phyloP scores from a whole-genome alignment of 2,329 filamentous ascomycete genomes.

The Chrysosporium keratinophilum region DNA sequence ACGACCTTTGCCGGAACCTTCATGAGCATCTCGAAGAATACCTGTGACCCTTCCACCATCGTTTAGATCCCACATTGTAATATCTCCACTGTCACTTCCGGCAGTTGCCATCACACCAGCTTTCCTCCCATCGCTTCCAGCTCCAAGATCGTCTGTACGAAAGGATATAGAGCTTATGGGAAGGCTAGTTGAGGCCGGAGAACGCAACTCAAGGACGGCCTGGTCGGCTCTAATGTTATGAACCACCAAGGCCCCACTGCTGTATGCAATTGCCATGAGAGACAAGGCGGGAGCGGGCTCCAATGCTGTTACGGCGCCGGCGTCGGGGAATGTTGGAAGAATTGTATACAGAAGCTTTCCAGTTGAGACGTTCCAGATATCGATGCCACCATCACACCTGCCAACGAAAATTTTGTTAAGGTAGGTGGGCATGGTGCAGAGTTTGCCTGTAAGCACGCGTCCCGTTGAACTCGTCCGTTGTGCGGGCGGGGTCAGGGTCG shows the following conservation, averaged over 20 bases:
- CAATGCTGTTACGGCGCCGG: constrained; percentile 75
- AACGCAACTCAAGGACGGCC: constrained; percentile 57
- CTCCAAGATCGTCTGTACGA: constrained; percentile 76
- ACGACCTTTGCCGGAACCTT: constrained; percentile 45
- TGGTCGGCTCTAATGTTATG: constrained; percentile 75
- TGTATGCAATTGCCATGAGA: constrained; percentile 78
- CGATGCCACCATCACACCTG: constrained; percentile 74
- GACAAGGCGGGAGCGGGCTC: constrained; percentile 76
- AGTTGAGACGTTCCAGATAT: constrained; percentile 95
- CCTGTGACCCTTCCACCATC: constrained; percentile 77
- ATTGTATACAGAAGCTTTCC: constrained; percentile 86
- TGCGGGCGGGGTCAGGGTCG: constrained; percentile 57
- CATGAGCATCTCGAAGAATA: constrained; percentile 77
- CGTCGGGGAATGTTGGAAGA: constrained; percentile 59
- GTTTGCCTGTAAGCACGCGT: constrained; percentile 62
- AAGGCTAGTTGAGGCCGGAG: constrained; percentile 49
- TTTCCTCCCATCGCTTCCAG: constrained; percentile 73
- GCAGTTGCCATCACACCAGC: constrained; percentile 92
- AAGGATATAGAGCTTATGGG: constrained; percentile 78
- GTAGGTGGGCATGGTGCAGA: constrained; percentile 86
- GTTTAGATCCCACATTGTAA: constrained; percentile 95
- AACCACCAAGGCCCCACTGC: constrained; percentile 65
- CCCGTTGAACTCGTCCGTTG: constrained; percentile 48
- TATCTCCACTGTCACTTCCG: constrained; percentile 66
- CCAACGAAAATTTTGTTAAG: constrained; percentile 93